Evolutionary conservation across 2,329 filamentous ascomycete species (phyloP).

Genomic region (Penicillium sp.): DNA sequence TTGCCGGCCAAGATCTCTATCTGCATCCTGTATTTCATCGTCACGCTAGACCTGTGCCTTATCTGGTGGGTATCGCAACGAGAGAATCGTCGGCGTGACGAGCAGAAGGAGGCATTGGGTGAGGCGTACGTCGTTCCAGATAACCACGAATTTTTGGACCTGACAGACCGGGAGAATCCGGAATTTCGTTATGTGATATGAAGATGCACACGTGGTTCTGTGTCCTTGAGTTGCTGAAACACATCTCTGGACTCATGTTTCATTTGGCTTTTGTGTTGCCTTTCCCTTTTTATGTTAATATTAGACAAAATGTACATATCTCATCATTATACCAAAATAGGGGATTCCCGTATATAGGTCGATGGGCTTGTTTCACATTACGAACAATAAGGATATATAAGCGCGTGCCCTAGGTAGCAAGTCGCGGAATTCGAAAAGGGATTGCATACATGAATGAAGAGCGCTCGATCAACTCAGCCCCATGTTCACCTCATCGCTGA

Average conservation of each 20-base stretch:
- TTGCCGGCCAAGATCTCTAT: constrained; percentile 25
- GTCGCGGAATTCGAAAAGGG: background rate
- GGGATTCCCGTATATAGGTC: too few species aligned
- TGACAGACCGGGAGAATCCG: constrained; percentile 22
- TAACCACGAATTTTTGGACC: constrained; percentile 28
- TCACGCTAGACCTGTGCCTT: constrained; percentile 25
- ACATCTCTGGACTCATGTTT: background rate
- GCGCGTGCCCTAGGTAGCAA: background rate
- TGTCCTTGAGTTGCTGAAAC: background rate
- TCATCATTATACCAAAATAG: background rate
- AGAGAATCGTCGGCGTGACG: constrained; percentile 25
- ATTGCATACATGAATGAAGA: background rate
- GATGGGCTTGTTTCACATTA: background rate
- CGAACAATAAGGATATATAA: background rate
- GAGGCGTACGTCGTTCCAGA: constrained; percentile 22
- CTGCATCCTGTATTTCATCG: constrained; percentile 21
- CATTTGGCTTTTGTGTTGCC: background rate
- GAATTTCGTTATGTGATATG: constrained; percentile 22
- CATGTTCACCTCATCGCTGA: constrained; percentile 79
- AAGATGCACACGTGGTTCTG: background rate
- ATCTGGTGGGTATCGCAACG: constrained; percentile 26
- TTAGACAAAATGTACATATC: background rate
- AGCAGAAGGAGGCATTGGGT: constrained; percentile 19
- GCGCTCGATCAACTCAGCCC: constrained; percentile 56
- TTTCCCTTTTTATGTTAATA: background rate